Percentiles rank a stretch among this genome's conserved stretches.
Conservation (phyloP, 495 filamentous ascomycete genomes). For the Hypoxylon perforatum region DNA sequence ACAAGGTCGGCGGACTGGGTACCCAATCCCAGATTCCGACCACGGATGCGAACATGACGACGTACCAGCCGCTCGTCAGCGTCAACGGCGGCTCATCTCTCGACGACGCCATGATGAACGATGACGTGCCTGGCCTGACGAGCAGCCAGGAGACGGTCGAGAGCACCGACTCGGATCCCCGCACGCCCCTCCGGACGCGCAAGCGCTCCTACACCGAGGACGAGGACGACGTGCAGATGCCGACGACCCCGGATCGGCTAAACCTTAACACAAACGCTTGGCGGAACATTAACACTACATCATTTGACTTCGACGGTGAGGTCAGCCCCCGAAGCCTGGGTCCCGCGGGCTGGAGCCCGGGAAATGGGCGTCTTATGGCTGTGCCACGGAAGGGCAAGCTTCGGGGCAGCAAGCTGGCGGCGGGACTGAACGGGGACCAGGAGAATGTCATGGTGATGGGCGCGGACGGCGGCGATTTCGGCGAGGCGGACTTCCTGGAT, state of each 20-base stretch:
- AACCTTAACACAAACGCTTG: constrained; percentile 23
- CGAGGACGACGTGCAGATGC: constrained; percentile 31
- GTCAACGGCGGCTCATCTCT: constrained; percentile 23
- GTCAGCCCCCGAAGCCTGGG: constrained; percentile 51
- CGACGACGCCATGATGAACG: constrained; percentile 26
- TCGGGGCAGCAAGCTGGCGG: constrained; percentile 16
- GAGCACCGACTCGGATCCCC: constrained; percentile 33
- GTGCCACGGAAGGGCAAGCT: constrained; percentile 46
- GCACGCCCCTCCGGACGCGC: constrained; percentile 38
- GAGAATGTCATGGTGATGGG: constrained; percentile 52
- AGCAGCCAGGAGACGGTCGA: constrained; percentile 54
- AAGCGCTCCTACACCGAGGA: constrained; percentile 55
- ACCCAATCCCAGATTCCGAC: constrained; percentile 49
- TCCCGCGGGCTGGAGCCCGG: constrained; percentile 28
- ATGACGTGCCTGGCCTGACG: constrained; percentile 46
- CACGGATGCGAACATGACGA: neutral
- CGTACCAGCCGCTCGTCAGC: constrained; percentile 27
- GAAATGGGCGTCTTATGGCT: constrained; percentile 51
- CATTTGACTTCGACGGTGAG: constrained; percentile 45
- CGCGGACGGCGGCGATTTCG: constrained; percentile 55
- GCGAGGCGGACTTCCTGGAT: constrained; percentile 62
- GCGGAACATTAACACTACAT: neutral
- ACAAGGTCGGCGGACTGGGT: constrained; percentile 69
- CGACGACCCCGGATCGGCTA: constrained; percentile 29
- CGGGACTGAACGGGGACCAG: constrained; percentile 36